phyloP scores from a whole-genome alignment of 192 early-diverging fungal species.

The Umbelopsis isabellina region DNA sequence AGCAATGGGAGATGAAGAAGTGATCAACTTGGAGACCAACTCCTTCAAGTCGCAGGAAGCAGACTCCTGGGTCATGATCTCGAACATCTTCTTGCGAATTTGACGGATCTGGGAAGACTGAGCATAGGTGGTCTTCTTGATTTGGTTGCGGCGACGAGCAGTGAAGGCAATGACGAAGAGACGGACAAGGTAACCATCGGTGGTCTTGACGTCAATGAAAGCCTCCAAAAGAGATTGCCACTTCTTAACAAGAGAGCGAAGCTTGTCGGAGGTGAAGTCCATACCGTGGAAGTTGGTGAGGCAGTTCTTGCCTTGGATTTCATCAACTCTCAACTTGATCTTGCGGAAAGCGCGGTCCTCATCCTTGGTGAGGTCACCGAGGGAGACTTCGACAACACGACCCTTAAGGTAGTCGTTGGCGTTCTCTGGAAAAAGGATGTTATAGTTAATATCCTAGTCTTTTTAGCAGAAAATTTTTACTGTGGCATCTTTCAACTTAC shows the following conservation, averaged over 20 bases:
- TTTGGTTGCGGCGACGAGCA: conserved; percentile 90
- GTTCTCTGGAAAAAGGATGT: conserved; percentile 22
- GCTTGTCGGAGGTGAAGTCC: conserved; percentile 99
- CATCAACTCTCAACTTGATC: conserved; percentile 95
- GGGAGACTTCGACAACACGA: conserved; percentile 95
- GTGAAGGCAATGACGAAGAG: conserved; percentile 98
- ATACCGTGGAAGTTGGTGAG: conserved; percentile 99
- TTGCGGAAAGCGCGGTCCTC: conserved; percentile 96
- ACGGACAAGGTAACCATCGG: conserved; percentile 99
- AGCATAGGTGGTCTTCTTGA: conserved; percentile 98
- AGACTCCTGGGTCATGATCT: conserved; percentile 91
- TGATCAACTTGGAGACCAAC: conserved; percentile 93
- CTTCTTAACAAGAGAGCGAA: conserved; percentile 99
- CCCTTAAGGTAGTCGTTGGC: conserved; percentile 96
- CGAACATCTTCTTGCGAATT: conserved; percentile 99
- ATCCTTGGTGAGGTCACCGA: conserved; percentile 93
- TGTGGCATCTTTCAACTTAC: conserved; percentile 41
- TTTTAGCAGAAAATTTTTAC: background rate
- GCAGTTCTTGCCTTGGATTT: conserved; percentile 98
- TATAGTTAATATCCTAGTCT: background rate
- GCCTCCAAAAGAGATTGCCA: conserved; percentile 99
- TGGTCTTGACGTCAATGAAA: conserved; percentile 98
- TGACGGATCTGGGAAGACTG: conserved; percentile 94
- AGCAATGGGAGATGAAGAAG: conserved; percentile 46
- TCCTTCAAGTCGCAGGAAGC: conserved; percentile 91